Base-by-base conservation (phyloP, 2,329 filamentous ascomycete species). In the Penicillium nordicum region DNA sequence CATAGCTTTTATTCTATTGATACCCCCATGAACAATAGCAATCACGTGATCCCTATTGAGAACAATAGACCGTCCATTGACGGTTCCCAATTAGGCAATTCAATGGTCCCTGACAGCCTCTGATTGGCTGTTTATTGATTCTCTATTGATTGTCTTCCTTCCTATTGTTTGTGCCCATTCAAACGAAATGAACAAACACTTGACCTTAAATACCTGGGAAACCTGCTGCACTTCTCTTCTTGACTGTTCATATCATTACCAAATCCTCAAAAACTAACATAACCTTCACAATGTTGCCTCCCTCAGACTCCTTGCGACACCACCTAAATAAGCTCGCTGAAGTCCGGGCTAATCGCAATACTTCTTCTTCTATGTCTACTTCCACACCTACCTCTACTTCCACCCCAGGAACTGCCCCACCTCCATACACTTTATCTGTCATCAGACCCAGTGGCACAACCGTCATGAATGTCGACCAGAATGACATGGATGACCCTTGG, bases 281-380 rank as follows among this genome's bases (percentile, higher is more conserved):
- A 37, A 12, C 7, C 9, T 6, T 30, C 38, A 62, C 34, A 29
- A 72, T 72, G 68, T 47, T 63, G 21, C 68, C 68, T n/a, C 65
- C 67, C 34, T 67, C 66, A n/a, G 65, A 71, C 30, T 64, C 64
- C 21, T 53, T 70, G 30, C 58, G 61, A 21, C 66, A 72, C 23
- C 66, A 67, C n/a, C 59, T 55, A 40, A 63, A 64, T 37, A 72
- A 71, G 51, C 63, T 69, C 21, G 61, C 63, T 12, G 67, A 67
- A 49, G 58, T 57, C 18, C 50, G 61, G 18, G 59, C 62, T 41
- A 63, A 57, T 41, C 46, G 66, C 43, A 61, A 57, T 18, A 57
- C 52, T 21, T 37, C 46, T 21, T 37, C 46, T 18, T 25, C 46
- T 49, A 29, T 34, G 36, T 44, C 29, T 32, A 34, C 7, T 16